These are phyloP conservation scores for Eucalyptus sp. DNA, from an alignment of 345 rosid species.

Conservation along the genomic window DNA sequence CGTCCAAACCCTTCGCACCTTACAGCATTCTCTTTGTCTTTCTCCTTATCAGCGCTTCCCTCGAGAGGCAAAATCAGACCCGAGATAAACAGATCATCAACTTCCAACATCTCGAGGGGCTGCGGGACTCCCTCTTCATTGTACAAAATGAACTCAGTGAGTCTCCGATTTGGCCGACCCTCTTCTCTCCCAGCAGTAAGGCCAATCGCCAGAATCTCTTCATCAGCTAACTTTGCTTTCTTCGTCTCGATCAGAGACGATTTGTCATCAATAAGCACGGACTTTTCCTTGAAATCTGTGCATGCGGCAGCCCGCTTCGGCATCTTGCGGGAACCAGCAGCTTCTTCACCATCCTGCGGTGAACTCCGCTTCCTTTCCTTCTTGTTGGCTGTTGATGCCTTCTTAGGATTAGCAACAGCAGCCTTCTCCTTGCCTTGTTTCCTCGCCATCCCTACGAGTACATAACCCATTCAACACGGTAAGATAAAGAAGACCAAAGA, in stretches of 20 bases:
- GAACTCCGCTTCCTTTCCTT: constrained; percentile 17
- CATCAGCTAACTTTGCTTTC: constrained; percentile 27
- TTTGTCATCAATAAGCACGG: constrained; percentile 21
- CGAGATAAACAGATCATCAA: constrained; percentile 32
- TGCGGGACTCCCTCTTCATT: constrained; percentile 16
- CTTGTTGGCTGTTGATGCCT: background rate
- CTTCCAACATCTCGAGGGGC: constrained; percentile 42
- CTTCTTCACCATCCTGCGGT: constrained; percentile 6
- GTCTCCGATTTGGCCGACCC: constrained; percentile 35
- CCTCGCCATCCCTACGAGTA: background rate
- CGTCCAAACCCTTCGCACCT: constrained; percentile 42
- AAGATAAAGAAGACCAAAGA: background rate
- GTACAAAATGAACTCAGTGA: constrained; percentile 37
- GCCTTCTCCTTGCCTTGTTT: background rate
- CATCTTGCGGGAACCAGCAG: constrained; percentile 16
- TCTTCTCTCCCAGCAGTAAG: constrained; percentile 16
- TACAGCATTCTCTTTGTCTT: constrained; percentile 30
- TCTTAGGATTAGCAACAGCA: background rate
- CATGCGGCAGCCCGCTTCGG: constrained; percentile 82
- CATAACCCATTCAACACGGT: background rate
- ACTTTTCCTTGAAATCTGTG: constrained; percentile 49
- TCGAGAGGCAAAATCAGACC: constrained; percentile 44
- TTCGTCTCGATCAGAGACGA: constrained; percentile 34
- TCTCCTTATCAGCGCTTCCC: constrained; percentile 23
- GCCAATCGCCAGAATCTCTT: constrained; percentile 34